phyloP scores from a whole-genome alignment of 2,329 filamentous ascomycete genomes.

The Thelonectria discophora region DNA sequence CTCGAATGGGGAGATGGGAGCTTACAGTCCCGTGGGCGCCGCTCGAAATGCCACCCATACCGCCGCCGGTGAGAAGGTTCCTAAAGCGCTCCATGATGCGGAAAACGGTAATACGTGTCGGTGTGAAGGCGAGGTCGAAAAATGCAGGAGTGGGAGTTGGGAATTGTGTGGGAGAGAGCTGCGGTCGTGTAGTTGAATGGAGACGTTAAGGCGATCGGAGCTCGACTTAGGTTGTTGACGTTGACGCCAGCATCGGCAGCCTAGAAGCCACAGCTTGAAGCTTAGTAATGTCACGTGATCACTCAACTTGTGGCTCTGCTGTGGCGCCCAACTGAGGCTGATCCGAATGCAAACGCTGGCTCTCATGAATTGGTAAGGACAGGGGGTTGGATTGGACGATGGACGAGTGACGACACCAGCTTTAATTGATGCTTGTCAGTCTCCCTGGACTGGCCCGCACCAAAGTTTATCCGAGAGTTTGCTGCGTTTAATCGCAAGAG shows the following conservation, averaged over 20 bases:
- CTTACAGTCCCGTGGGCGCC: constrained; percentile 53
- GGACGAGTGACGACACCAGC: constrained; percentile 13
- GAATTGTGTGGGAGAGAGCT: constrained; percentile 12
- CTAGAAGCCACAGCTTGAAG: constrained; percentile 43
- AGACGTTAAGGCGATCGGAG: constrained; percentile 35
- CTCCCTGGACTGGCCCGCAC: constrained; percentile 32
- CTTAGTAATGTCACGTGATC: constrained; percentile 44
- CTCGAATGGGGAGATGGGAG: constrained; percentile 30
- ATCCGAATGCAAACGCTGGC: too few relatives aligned
- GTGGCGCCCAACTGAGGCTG: too few relatives aligned
- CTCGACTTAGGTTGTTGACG: constrained; percentile 41
- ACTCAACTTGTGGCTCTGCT: constrained; percentile 26
- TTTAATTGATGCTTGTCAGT: constrained; percentile 2
- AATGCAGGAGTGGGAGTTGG: not conserved
- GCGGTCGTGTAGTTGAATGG: constrained; percentile 30
- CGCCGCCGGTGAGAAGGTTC: constrained; percentile 82
- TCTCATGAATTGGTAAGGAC: not conserved
- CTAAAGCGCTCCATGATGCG: constrained; percentile 87
- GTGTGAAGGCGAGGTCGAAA: constrained; percentile 13
- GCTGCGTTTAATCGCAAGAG: constrained; percentile 22
- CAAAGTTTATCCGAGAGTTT: constrained; percentile 44
- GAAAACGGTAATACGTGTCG: constrained; percentile 17
- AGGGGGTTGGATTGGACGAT: constrained; percentile 3
- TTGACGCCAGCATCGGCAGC: constrained; percentile 49
- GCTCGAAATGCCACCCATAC: constrained; percentile 68